A percentile compares a stretch with the other conserved stretches of the same genome.
Evolutionary conservation across 2,329 filamentous ascomycete genomes (phyloP).

Genomic region (Aspergillus vadensis): DNA sequence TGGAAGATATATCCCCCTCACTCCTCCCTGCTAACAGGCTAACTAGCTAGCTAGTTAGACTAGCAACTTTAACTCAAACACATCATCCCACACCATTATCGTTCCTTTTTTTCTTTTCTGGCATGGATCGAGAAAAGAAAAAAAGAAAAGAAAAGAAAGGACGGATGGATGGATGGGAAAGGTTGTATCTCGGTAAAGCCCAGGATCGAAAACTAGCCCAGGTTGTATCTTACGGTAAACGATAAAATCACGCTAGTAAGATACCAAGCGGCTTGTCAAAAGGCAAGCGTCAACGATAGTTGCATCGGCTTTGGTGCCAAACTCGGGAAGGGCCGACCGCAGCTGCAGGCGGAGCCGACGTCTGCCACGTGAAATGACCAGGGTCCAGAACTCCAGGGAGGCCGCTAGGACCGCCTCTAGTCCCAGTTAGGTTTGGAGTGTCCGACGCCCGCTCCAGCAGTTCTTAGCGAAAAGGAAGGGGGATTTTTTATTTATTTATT

Average conservation of each 20-base stretch:
- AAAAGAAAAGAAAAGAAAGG: not conserved
- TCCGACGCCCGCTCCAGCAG: constrained; percentile 29
- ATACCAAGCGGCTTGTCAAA: constrained; percentile 13
- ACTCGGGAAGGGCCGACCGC: constrained; percentile 32
- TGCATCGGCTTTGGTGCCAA: constrained; percentile 34
- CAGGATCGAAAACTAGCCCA: not conserved
- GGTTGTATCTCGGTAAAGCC: not conserved
- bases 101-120: too few relatives aligned
- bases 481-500: too few relatives aligned
- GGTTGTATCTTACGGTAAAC: not conserved
- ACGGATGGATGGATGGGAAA: not conserved
- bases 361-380: constrained; percentile 30
- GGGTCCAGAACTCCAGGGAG: constrained; percentile 27
- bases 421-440: constrained; percentile 10
- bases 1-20: not conserved
- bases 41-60: too few relatives aligned
- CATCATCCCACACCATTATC: not conserved
- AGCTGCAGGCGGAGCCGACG: constrained; percentile 23
- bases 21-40: too few relatives aligned
- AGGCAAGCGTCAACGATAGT: constrained; percentile 16
- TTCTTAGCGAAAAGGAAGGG: constrained; percentile 17
- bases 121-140: not conserved
- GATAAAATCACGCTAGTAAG: constrained; percentile 6
- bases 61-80: not conserved
- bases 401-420: constrained; percentile 18